phyloP scores from a whole-genome alignment of 176 grass and related monocot species.

The Typha latifolia region DNA sequence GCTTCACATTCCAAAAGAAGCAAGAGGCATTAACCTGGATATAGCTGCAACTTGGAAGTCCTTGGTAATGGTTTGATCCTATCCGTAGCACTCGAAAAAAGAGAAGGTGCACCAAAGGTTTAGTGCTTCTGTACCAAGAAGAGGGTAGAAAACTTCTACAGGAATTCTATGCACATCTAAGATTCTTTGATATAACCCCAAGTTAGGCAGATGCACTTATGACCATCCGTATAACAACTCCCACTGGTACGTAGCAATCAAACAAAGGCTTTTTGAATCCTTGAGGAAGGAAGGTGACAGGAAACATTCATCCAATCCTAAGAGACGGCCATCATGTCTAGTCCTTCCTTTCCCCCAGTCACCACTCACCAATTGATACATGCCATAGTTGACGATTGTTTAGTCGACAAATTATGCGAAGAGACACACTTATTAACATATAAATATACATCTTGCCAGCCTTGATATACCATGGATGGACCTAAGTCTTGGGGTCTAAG shows the following conservation, averaged over 20 bases:
- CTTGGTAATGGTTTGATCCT: background rate
- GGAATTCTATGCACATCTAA: background rate
- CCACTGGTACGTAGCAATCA: background rate
- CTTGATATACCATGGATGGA: background rate
- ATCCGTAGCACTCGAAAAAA: background rate
- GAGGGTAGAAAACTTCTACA: conserved; percentile 12
- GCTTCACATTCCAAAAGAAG: background rate
- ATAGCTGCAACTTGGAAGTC: too few species aligned
- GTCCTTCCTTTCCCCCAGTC: background rate
- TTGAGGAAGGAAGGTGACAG: background rate
- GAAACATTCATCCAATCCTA: background rate
- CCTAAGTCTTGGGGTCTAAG: background rate
- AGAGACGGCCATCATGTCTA: too few species aligned
- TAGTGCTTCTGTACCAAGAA: conserved; percentile 27
- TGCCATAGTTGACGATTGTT: background rate
- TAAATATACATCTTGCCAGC: background rate
- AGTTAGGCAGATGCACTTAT: background rate
- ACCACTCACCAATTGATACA: background rate
- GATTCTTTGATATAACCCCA: background rate
- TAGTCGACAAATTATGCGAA: too few species aligned
- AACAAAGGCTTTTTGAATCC: background rate
- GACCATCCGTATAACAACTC: background rate
- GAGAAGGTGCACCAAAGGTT: background rate
- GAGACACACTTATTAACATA: background rate
- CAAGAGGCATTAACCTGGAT: conserved; percentile 13